These are phyloP conservation scores for Aphanomyces euteiches DNA, from an alignment of 352 stramenopile genomes.

Conservation along the genomic window DNA sequence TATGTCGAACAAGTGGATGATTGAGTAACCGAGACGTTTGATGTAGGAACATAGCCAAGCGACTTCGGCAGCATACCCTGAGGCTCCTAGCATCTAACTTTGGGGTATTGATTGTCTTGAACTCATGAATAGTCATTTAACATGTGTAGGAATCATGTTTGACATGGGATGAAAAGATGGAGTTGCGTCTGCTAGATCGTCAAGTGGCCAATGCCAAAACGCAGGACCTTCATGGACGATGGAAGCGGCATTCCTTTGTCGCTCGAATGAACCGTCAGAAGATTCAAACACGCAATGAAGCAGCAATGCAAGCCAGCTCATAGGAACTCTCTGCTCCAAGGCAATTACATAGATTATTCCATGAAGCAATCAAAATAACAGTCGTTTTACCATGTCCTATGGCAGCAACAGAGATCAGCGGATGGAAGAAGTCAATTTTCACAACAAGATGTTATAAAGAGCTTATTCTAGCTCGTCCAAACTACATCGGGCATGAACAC, in stretches of 20 bases:
- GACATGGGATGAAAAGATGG: conserved; percentile 55
- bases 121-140: background rate
- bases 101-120: background rate
- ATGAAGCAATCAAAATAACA: too few species aligned
- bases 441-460: too few species aligned
- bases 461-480: too few species aligned
- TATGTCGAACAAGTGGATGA: conserved; percentile 24
- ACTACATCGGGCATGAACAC: too few species aligned
- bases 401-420: too few species aligned
- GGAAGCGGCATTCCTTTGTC: conserved; percentile 81
- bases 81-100: conserved; percentile 50
- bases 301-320: conserved; percentile 19
- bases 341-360: too few species aligned
- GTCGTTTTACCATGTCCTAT: too few species aligned
- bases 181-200: conserved; percentile 48
- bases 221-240: conserved; percentile 43
- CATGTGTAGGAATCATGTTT: conserved; percentile 46
- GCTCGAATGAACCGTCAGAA: conserved; percentile 76
- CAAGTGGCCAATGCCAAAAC: conserved; percentile 59
- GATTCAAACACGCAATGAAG: conserved; percentile 45
- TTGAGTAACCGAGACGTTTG: too few species aligned
- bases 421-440: too few species aligned
- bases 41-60: conserved; percentile 57
- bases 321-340: background rate
- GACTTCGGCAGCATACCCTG: conserved; percentile 49